A percentile compares a stretch with the other conserved stretches of the same genome.
Evolutionary conservation across 441 rosid genomes (phyloP).

Genomic region (Eutrema salsugineum): DNA sequence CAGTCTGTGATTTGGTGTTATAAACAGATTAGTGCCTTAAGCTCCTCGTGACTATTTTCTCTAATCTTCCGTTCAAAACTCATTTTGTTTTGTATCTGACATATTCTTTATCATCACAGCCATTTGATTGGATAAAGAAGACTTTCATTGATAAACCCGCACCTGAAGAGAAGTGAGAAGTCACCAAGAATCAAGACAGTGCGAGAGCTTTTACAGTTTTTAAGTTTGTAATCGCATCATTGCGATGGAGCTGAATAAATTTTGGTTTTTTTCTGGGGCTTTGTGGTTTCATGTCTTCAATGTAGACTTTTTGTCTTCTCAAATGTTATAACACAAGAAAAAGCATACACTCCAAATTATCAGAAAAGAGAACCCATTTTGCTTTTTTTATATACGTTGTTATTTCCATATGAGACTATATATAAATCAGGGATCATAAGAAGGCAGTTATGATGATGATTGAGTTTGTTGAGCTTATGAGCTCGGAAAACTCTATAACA

Average conservation of each 20-base stretch:
- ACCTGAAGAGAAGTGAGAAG: constrained; percentile 40
- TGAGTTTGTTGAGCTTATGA: constrained; percentile 28
- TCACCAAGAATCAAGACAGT: constrained; percentile 12
- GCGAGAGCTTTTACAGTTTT: constrained; percentile 16
- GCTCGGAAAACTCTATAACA: constrained; percentile 49
- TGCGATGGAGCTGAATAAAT: constrained; percentile 26
- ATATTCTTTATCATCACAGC: constrained; percentile 40
- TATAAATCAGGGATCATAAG: neutral
- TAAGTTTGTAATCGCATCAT: constrained; percentile 15
- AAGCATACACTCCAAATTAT: neutral
- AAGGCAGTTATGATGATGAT: neutral
- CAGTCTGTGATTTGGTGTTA: constrained; percentile 5
- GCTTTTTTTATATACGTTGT: neutral
- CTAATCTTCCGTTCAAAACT: neutral
- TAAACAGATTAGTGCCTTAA: neutral
- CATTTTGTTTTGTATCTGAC: neutral
- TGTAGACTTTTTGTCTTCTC: constrained; percentile 22
- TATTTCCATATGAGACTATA: neutral
- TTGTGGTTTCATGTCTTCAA: constrained; percentile 21
- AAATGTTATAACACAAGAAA: constrained; percentile 11
- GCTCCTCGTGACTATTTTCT: neutral
- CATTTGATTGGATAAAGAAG: constrained; percentile 86
- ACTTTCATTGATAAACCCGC: constrained; percentile 67
- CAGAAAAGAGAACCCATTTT: constrained; percentile 20
- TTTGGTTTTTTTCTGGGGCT: constrained; percentile 20